Base-by-base conservation (phyloP, 345 rosid genomes). In the Luvunga scandens region DNA sequence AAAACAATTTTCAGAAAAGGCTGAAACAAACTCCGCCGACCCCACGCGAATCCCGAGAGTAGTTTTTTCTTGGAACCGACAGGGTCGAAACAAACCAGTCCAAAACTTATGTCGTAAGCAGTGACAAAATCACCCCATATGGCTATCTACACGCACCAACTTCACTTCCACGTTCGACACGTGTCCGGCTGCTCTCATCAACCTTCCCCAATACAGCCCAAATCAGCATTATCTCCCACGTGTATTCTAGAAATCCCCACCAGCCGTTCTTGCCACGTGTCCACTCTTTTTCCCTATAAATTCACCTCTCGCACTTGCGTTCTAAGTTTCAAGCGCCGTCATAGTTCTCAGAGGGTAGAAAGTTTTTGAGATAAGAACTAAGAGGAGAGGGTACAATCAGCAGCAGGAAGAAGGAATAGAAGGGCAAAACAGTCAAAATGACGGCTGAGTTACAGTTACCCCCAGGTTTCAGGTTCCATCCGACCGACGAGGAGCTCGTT, bases 401-500 rank as follows among this genome's bases (percentile, higher is more conserved):
- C 13, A 3, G 19, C 4, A 21, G 76, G 0, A 28, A 69, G 34
- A 71, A 62, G 25, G 59, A 33, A 1, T 1, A 42, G 27, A 57
- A 62, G 62, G 78, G 73, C 21, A 75, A 16, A 70, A 66, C 5
- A 28, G 73, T 79, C 66, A 66, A 76, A 80, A 84, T 87, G 89
- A 77, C 83, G 66, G 81, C 82, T 25, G 84, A 76, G 36, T 78
- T 93, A 69, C 92, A 90, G 70, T 78, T 95, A 64, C 99, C 98
- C 6, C 93, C 98, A 0, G 99, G 99, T 5, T 95, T 95, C 88
- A 81, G 99, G 56, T 95, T 95, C 85, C 97, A 95, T 83, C 98
- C 98, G 16, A 93, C 98, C 42, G 97, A 95, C n/a, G 97, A 93
- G 81, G 99, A 95, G 94, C 97, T 95, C 18, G 98, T 95, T 13